Percentiles rank a stretch among this genome's conserved stretches.
Evolutionary conservation across 345 rosid genomes (phyloP).

Genomic region (Salix caprea): DNA sequence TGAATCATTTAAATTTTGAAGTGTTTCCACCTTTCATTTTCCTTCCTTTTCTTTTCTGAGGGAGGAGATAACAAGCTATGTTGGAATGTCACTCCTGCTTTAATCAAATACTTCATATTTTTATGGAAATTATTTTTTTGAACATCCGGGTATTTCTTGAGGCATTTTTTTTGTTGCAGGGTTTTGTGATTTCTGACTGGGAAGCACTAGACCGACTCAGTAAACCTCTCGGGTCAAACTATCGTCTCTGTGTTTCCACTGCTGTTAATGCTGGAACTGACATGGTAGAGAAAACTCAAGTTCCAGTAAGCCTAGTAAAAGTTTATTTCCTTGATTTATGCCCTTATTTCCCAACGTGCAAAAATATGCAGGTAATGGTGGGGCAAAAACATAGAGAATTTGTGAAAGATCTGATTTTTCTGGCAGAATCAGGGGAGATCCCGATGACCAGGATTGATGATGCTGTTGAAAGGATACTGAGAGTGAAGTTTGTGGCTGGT

Average conservation of each 20-base stretch:
- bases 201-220: conserved; percentile 70
- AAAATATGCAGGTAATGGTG: conserved; percentile 65
- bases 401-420: conserved; percentile 40
- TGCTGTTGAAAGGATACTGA: conserved; percentile 77
- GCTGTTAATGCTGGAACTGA: conserved; percentile 89
- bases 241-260: conserved; percentile 44
- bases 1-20: not conserved
- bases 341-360: conserved; percentile 12
- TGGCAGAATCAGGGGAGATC: conserved; percentile 76
- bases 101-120: not conserved
- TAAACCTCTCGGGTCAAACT: conserved; percentile 63
- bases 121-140: not conserved
- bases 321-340: conserved; percentile 8
- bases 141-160: not conserved
- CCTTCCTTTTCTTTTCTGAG: not conserved
- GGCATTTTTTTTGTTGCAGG: conserved; percentile 44
- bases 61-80: not conserved
- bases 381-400: conserved; percentile 56
- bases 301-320: not conserved
- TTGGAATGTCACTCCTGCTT: not conserved
- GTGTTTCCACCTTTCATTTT: not conserved
- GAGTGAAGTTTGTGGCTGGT: conserved; percentile 82
- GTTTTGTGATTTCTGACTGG: conserved; percentile 80
- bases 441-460: conserved; percentile 60
- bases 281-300: conserved; percentile 45